Base-by-base conservation (phyloP, 1,139 yeast genomes). In the Torulaspora pretoriensis region DNA sequence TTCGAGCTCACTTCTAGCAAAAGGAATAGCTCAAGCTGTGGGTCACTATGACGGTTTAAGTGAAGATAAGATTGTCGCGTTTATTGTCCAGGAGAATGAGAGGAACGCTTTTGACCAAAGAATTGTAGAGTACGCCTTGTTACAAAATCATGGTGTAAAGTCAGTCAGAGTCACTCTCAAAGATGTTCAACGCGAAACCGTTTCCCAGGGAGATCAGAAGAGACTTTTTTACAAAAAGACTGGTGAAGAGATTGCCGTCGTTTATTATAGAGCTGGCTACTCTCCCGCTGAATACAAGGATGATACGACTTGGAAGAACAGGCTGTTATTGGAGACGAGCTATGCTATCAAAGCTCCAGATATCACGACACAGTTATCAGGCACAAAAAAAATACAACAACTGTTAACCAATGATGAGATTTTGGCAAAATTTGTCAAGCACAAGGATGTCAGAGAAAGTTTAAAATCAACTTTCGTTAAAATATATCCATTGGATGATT, bases 331-430 rank as follows among this genome's bases (percentile, higher is more conserved):
- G 47, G 98, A 92, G 63, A 73, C 78, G 22, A 75, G 92, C 6
- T 68, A 71, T 42, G 96, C 97, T 1, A 83, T 92, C 51, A 90
- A 92, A 64, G 90, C 96, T 51, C 98, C 98, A 3, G 82, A 95
- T 3, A 69, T 92, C 27, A 70, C 87, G 50, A 88, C 95, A 2
- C 98, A 94, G 66, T 72, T 92, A 47, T 80, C 96, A 25, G 98
- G 98, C 0, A 80, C 96, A 9, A 94, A 92, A 60, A 92, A 92
- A 63, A 75, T 92, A 38, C 98, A 92, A 68, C 98, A 94, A 63
- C 70, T 89, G 26, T 73, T 92, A 46, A 85, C 96, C 1, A 72
- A 77, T 35, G 70, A 73, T 24, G 63, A 65, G 4, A 65, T 72
- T 4, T 58, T 92, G 38, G 56, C 68, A 12, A 65, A 71, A 41